These are phyloP conservation scores for Panicum miliaceum DNA, from an alignment of 176 grass and related monocot genomes.

Conservation along the genomic window DNA sequence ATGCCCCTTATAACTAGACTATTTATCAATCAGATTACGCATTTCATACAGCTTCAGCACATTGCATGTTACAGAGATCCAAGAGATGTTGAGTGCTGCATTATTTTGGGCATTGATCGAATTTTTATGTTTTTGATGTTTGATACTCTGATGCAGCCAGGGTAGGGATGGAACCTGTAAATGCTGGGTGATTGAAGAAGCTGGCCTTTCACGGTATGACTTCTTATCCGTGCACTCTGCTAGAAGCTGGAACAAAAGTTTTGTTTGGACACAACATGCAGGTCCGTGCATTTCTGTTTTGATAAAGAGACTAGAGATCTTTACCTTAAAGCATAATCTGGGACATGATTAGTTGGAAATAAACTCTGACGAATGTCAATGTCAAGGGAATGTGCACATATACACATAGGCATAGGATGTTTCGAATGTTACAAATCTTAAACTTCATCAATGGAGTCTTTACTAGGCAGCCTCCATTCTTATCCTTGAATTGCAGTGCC, in stretches of 20 bases:
- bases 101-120: neutral
- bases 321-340: neutral
- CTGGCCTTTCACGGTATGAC: conserved; percentile 74
- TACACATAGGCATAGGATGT: neutral
- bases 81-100: neutral
- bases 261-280: neutral
- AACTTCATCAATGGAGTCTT: neutral
- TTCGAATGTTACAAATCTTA: conserved; percentile 1
- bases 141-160: conserved; percentile 60
- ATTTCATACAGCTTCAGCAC: neutral
- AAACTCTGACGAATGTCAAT: conserved; percentile 14
- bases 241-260: neutral
- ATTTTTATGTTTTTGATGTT: conserved; percentile 20
- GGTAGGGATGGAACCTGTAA: conserved; percentile 94
- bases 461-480: neutral
- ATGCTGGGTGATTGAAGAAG: conserved; percentile 90
- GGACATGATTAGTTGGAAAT: conserved; percentile 18
- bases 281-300: neutral
- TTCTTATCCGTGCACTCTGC: neutral
- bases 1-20: neutral
- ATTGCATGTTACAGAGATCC: neutral
- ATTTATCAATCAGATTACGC: neutral
- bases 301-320: neutral
- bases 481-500: neutral
- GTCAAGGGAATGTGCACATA: neutral